Evolutionary conservation across 495 filamentous ascomycete genomes (phyloP), one percentile per base, ranked within the genome.

Genomic region (Xylaria bambusicola): DNA sequence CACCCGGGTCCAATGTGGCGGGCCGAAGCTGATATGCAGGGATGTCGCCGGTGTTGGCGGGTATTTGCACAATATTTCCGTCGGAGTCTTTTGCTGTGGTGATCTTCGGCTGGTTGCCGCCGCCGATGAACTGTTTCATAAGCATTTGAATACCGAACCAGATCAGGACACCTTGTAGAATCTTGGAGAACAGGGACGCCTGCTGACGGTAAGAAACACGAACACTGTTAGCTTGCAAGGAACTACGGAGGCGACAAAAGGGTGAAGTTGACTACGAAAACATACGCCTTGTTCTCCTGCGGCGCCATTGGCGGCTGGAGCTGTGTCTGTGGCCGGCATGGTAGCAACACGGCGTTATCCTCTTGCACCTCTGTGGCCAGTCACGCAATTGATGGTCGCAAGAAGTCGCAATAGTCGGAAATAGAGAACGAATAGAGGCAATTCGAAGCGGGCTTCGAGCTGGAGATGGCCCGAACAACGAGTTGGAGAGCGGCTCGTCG

Each of bases 11-110:
- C 62, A 84, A 76, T 27, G 65, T 74, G 52, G 76, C 62, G 15
- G 88, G 86, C 59, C 90, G 85, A 60, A 85, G 80, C 36, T 77
- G 74, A 68, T 86, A 95, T 21, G 85, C 73, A 15, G 90, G 87
- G 38, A 92, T 82, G 15, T 71, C 74, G 51, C 71, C 72, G 47
- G 73, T 73, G 61, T 74, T 72, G 27, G 75, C 70, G 49, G 74
- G 72, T 33, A 80, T 72, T 49, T 75, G 73, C 62, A 80, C 66
- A 9, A 70, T 58, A 33, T 78, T 74, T 21, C 77, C 80, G 29
- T 73, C 72, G 61, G 82, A 71, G 62, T 81, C 77, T 46, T 71
- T 77, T 12, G 68, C 68, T 2, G 71, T 81, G 54, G 72, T 74
- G 36, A 72, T 5, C 10, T 33, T 71, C 18, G 66, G 66, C 61